phyloP scores from a whole-genome alignment of 116 monocot genomes.

The Cymodocea nodosa region DNA sequence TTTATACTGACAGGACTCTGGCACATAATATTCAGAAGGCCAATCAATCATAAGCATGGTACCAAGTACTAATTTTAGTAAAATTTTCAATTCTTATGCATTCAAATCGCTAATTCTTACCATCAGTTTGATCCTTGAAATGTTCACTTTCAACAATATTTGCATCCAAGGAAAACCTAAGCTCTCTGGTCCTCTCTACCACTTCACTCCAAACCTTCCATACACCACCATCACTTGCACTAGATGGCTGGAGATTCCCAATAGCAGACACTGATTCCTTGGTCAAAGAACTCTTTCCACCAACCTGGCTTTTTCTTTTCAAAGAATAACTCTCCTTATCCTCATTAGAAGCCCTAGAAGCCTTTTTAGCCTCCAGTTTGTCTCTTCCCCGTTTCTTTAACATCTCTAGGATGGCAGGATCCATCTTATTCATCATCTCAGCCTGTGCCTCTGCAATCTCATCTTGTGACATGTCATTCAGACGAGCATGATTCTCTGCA shows the following conservation, averaged over 20 bases:
- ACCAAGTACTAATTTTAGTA: neutral
- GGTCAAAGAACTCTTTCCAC: slow-evolving; percentile 13
- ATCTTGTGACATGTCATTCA: slow-evolving; percentile 54
- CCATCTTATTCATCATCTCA: slow-evolving; percentile 77
- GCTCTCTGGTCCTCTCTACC: slow-evolving; percentile 67
- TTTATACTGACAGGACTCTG: slow-evolving; percentile 24
- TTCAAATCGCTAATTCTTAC: slow-evolving; percentile 17
- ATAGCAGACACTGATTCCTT: neutral
- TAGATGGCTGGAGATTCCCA: slow-evolving; percentile 14
- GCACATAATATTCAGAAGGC: slow-evolving; percentile 8
- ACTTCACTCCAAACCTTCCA: slow-evolving; percentile 86
- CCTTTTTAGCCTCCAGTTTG: slow-evolving; percentile 28
- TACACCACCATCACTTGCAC: slow-evolving; percentile 13
- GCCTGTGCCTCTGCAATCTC: slow-evolving; percentile 73
- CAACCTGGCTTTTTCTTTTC: neutral
- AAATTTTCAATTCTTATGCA: neutral
- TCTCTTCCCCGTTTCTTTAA: slow-evolving; percentile 57
- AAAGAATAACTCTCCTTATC: neutral
- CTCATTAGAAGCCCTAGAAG: slow-evolving; percentile 8
- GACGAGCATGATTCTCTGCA: slow-evolving; percentile 50
- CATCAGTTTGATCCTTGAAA: slow-evolving; percentile 16
- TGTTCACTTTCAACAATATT: slow-evolving; percentile 33
- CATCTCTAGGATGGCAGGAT: slow-evolving; percentile 54
- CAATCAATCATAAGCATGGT: too few relatives aligned
- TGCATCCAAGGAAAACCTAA: slow-evolving; percentile 78